A percentile compares a stretch with the other conserved stretches of the same genome.
Conservation (phyloP, 1,284 basidiomycete species). For the Cryptococcus hybrid region DNA sequence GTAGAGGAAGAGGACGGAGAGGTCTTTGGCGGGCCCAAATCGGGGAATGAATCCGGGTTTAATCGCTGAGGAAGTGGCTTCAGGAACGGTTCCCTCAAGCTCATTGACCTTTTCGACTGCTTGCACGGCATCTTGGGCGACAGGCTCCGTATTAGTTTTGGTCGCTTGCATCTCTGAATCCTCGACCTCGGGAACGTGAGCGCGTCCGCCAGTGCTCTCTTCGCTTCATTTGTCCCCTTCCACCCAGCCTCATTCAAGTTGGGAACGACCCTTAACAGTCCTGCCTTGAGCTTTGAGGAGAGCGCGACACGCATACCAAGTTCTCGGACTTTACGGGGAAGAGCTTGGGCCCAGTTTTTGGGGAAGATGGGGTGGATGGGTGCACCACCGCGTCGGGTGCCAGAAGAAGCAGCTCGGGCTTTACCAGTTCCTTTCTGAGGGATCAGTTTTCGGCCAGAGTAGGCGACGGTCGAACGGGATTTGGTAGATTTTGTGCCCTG, state of each 20-base stretch:
- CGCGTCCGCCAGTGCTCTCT: conserved; percentile 28
- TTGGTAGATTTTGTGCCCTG: conserved; percentile 62
- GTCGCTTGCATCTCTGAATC: too few relatives aligned
- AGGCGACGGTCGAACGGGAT: conserved; percentile 82
- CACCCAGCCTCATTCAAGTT: conserved; percentile 61
- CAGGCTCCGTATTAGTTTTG: neutral
- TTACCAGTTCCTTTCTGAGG: conserved; percentile 91
- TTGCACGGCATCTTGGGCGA: neutral
- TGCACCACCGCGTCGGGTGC: conserved; percentile 89
- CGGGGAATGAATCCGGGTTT: conserved; percentile 32
- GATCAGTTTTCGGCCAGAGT: conserved; percentile 82
- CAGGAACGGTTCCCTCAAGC: conserved; percentile 47
- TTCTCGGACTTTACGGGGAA: conserved; percentile 84
- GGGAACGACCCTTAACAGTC: conserved; percentile 70
- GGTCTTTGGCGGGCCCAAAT: conserved; percentile 34
- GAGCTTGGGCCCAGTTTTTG: conserved; percentile 83
- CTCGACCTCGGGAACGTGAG: conserved; percentile 2
- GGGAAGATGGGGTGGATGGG: conserved; percentile 85
- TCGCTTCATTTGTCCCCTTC: conserved; percentile 37
- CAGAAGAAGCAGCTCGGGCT: conserved; percentile 82
- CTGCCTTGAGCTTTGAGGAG: conserved; percentile 74
- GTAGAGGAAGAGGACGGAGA: conserved; percentile 47
- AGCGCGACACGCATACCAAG: conserved; percentile 91
- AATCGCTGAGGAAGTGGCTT: conserved; percentile 54
- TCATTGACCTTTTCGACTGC: conserved; percentile 53